Evolutionary conservation across 2,329 filamentous ascomycete species (phyloP).

Genomic region (Trichoderma sp.): DNA sequence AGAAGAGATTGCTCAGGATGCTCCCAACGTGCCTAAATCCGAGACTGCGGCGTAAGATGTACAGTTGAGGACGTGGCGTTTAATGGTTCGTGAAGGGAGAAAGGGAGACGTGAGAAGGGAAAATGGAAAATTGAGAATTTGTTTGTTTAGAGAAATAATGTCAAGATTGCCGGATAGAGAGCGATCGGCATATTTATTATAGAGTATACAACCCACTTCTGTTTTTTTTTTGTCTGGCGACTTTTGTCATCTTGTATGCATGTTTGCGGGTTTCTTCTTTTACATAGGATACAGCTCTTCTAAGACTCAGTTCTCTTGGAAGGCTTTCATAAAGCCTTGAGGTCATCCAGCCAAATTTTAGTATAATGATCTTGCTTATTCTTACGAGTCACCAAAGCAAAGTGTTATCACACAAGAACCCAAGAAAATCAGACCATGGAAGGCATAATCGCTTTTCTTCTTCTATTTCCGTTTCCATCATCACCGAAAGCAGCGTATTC

Average conservation of each 20-base stretch:
- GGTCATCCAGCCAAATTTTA: too few species aligned
- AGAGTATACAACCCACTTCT: conserved; percentile 12
- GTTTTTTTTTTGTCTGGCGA: conserved; percentile 9
- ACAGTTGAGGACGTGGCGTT: background rate
- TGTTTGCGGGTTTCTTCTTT: background rate
- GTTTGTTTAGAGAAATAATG: conserved; percentile 18
- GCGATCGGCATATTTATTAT: conserved; percentile 15
- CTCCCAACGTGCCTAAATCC: conserved; percentile 28
- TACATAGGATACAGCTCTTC: too few species aligned
- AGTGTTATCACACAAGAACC: background rate
- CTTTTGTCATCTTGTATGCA: background rate
- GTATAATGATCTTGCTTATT: too few species aligned
- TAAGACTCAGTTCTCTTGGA: too few species aligned
- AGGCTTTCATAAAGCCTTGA: too few species aligned
- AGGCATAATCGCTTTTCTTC: conserved; percentile 17
- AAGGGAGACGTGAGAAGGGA: background rate
- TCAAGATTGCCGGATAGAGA: conserved; percentile 21
- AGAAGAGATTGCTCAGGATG: conserved; percentile 29
- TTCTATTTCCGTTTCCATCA: conserved; percentile 14
- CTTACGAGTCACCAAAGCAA: background rate
- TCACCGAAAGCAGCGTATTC: conserved; percentile 13
- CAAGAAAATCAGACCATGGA: background rate
- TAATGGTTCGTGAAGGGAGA: background rate
- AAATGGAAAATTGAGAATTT: background rate
- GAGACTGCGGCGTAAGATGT: background rate